These are phyloP conservation scores for Eucalyptus curtisii DNA, from an alignment of 345 rosid species.

Conservation along the genomic window DNA sequence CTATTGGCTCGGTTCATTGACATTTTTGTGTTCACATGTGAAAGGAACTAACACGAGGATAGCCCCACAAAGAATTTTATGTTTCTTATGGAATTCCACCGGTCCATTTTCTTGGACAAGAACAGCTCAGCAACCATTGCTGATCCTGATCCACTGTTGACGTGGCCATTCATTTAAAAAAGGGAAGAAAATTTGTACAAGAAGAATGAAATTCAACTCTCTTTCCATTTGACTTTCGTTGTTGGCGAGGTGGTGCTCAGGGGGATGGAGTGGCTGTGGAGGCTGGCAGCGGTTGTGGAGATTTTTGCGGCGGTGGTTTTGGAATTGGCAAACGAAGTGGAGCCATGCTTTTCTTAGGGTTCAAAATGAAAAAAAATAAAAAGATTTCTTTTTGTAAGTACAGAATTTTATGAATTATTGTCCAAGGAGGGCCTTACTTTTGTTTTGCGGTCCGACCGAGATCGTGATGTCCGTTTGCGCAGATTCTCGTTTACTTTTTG, in stretches of 20 bases:
- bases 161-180: neutral
- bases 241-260: neutral
- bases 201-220: neutral
- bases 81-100: neutral
- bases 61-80: neutral
- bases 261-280: neutral
- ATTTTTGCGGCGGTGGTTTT: neutral
- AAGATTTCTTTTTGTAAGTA: neutral
- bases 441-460: neutral
- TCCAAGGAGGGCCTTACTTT: neutral
- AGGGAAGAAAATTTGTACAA: neutral
- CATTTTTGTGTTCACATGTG: neutral
- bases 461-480: neutral
- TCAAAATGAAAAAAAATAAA: neutral
- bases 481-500: neutral
- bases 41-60: neutral
- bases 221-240: neutral
- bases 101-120: conserved; percentile 77
- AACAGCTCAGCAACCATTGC: conserved; percentile 75
- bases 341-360: neutral
- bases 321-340: neutral
- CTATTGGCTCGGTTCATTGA: neutral
- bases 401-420: neutral
- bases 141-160: conserved; percentile 56
- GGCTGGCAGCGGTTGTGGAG: neutral